Evolutionary conservation across 2,329 filamentous ascomycete species (phyloP).

Genomic region (Sporothrix pseudoabietina): DNA sequence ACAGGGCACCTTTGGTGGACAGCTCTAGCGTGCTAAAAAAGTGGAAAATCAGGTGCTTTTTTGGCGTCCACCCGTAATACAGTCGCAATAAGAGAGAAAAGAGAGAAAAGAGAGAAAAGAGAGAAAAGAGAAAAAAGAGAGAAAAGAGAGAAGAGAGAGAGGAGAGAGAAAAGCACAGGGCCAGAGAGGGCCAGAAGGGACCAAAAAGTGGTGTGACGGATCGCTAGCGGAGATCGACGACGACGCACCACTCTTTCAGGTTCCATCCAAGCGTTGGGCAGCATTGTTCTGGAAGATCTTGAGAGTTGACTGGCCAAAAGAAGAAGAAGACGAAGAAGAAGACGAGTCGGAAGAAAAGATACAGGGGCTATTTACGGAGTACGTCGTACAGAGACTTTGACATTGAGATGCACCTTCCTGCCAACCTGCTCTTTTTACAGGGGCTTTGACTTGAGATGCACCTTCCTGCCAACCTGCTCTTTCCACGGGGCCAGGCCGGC

Average conservation of each 20-base stretch:
- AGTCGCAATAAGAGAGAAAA: too few relatives aligned
- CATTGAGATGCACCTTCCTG: neutral
- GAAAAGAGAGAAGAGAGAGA: too few relatives aligned
- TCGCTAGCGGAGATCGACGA: neutral
- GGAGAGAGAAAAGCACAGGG: neutral
- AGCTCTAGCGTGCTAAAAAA: conserved; percentile 30
- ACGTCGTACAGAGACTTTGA: too few relatives aligned
- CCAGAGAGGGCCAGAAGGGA: neutral
- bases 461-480: neutral
- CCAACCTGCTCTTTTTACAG: too few relatives aligned
- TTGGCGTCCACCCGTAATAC: neutral
- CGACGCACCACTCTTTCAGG: conserved; percentile 18
- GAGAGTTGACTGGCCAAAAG: neutral
- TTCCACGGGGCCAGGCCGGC: neutral
- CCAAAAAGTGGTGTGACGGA: conserved; percentile 24
- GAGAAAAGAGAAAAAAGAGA: too few relatives aligned
- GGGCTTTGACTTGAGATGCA: neutral
- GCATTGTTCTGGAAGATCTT: conserved; percentile 4
- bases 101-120: neutral
- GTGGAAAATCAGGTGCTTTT: conserved; percentile 38
- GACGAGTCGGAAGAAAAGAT: neutral
- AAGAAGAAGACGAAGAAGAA: neutral
- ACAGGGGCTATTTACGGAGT: neutral
- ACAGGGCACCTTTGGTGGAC: neutral
- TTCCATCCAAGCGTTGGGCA: neutral